A percentile compares a stretch with the other conserved stretches of the same genome.
phyloP scores from a whole-genome alignment of 345 rosid genomes.

The Trapa incisa region DNA sequence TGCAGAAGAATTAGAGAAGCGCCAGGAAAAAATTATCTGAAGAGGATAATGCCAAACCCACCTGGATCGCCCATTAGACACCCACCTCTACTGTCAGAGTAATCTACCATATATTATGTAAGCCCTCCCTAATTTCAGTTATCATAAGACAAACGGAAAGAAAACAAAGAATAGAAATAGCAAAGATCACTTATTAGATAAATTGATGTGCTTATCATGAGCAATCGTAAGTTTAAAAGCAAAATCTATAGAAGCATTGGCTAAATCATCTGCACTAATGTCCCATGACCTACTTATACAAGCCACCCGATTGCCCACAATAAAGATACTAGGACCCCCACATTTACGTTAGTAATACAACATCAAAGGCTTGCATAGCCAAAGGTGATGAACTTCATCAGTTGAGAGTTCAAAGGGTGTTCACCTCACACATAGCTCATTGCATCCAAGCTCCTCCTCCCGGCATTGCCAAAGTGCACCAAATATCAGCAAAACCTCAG shows the following conservation, averaged over 20 bases:
- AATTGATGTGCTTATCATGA: neutral
- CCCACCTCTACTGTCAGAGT: no score
- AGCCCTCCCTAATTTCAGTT: no score
- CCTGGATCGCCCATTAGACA: no score
- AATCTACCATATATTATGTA: no score
- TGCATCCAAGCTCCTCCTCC: neutral
- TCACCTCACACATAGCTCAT: neutral
- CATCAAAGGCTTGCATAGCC: neutral
- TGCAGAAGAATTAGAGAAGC: constrained; percentile 46
- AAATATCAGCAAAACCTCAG: constrained; percentile 53
- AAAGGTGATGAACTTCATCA: neutral
- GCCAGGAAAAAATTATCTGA: constrained; percentile 48
- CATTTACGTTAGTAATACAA: no score
- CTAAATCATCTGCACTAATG: neutral
- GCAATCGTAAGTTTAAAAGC: neutral
- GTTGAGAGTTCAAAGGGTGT: neutral
- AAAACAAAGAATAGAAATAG: neutral
- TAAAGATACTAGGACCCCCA: neutral
- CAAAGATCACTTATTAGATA: neutral
- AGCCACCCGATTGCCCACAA: no score
- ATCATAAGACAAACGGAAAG: neutral
- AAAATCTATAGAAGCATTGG: neutral
- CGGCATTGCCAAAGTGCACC: neutral
- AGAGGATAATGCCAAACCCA: constrained; percentile 17
- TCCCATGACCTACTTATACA: neutral